Evolutionary conservation across 2,329 filamentous ascomycete species (phyloP).

Genomic region (Plenodomus tracheiphilus): DNA sequence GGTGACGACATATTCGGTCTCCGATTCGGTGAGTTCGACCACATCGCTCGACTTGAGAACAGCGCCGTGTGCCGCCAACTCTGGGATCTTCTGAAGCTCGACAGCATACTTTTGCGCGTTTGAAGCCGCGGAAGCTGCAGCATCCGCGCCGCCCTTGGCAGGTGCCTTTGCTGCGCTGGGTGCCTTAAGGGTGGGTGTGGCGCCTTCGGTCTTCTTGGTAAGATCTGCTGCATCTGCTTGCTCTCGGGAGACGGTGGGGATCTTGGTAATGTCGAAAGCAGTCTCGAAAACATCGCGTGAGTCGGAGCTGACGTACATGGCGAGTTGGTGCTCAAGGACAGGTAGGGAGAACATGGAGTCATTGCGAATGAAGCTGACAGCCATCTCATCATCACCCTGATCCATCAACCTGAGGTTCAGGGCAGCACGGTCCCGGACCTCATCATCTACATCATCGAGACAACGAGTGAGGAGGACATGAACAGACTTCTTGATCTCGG

Average conservation of each 20-base stretch:
- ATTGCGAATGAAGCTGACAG: constrained; percentile 88
- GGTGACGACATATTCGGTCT: constrained; percentile 94
- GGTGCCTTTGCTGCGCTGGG: constrained; percentile 80
- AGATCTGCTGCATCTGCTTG: constrained; percentile 95
- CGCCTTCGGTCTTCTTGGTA: constrained; percentile 94
- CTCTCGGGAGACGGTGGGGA: constrained; percentile 92
- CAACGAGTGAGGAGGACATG: constrained; percentile 89
- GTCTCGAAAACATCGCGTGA: constrained; percentile 81
- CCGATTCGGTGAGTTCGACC: constrained; percentile 91
- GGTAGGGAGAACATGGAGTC: constrained; percentile 95
- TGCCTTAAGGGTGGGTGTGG: constrained; percentile 90
- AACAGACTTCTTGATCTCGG: constrained; percentile 95
- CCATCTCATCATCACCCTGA: constrained; percentile 81
- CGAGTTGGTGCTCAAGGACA: constrained; percentile 94
- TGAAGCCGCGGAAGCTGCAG: constrained; percentile 74
- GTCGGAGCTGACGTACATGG: constrained; percentile 94
- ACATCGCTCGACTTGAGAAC: constrained; percentile 88
- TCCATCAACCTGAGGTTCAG: constrained; percentile 90
- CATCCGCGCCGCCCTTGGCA: constrained; percentile 69
- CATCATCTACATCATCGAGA: constrained; percentile 94
- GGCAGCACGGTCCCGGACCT: constrained; percentile 93
- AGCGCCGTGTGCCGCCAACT: constrained; percentile 85
- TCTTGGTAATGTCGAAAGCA: constrained; percentile 87
- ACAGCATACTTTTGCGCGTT: constrained; percentile 86
- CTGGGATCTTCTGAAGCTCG: constrained; percentile 84